Conservation (phyloP, 179 eudicot species). For the Silene noctiflora region DNA sequence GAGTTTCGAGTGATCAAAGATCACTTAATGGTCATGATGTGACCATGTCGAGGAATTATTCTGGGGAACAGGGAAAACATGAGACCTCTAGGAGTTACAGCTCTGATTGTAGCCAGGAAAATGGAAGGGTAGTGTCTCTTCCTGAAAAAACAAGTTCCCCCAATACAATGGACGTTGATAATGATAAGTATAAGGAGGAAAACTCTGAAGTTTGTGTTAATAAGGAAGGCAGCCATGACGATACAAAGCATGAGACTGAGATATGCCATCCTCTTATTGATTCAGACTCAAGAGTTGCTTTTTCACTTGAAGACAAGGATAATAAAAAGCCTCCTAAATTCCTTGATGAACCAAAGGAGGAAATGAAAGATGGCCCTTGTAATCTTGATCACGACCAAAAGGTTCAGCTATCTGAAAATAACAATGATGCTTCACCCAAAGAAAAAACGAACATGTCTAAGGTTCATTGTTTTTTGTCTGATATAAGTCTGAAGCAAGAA, state of each 20-base stretch:
- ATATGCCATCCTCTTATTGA: slow-evolving; percentile 27
- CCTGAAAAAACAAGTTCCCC: slow-evolving; percentile 40
- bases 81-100: slow-evolving; percentile 43
- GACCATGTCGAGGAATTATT: slow-evolving; percentile 28
- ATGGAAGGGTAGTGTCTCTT: slow-evolving; percentile 48
- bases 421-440: slow-evolving; percentile 30
- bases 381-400: slow-evolving; percentile 25
- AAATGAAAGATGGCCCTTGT: slow-evolving; percentile 27
- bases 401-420: slow-evolving; percentile 27
- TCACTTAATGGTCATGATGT: slow-evolving; percentile 37
- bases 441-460: slow-evolving; percentile 38
- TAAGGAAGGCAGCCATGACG: slow-evolving; percentile 25
- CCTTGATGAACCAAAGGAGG: slow-evolving; percentile 31
- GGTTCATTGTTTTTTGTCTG: slow-evolving; percentile 43
- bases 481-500: slow-evolving; percentile 31
- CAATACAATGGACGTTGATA: slow-evolving; percentile 33
- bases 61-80: slow-evolving; percentile 50
- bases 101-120: slow-evolving; percentile 46
- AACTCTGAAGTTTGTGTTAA: slow-evolving; percentile 29
- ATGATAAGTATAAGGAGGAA: slow-evolving; percentile 40
- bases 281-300: slow-evolving; percentile 23
- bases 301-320: slow-evolving; percentile 26
- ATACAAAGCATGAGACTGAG: slow-evolving; percentile 34
- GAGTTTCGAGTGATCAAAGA: slow-evolving; percentile 40
- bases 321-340: slow-evolving; percentile 27